A percentile compares a stretch with the other conserved stretches of the same genome.
Evolutionary conservation across 106 monocot genomes (phyloP).

Genomic region (Dendrobium huoshanense): DNA sequence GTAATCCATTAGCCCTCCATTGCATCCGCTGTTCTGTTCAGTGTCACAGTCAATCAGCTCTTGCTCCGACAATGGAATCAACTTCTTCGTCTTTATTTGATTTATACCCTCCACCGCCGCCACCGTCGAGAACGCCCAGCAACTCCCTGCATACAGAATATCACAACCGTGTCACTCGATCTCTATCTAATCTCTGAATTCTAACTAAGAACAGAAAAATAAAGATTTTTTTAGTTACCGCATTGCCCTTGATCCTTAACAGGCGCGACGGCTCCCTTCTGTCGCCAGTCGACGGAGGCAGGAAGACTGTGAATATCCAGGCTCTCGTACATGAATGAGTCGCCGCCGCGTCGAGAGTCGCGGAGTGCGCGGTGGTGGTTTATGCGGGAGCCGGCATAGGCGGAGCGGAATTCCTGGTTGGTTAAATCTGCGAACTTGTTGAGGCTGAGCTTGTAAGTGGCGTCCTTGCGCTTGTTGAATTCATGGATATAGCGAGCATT

Average conservation of each 20-base stretch:
- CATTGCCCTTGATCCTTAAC: constrained; percentile 61
- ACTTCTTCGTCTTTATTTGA: constrained; percentile 32
- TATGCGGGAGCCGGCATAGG: constrained; percentile 24
- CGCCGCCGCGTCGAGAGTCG: background rate
- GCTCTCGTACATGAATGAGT: too few species aligned
- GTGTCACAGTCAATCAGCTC: constrained; percentile 63
- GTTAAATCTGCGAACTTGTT: constrained; percentile 54
- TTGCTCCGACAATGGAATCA: constrained; percentile 43
- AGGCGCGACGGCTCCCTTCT: constrained; percentile 44
- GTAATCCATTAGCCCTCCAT: constrained; percentile 35
- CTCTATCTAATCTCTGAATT: background rate
- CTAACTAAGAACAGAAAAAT: background rate
- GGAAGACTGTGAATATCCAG: constrained; percentile 12
- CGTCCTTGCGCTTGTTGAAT: constrained; percentile 30
- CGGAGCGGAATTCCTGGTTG: constrained; percentile 36
- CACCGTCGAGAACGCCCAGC: constrained; percentile 58
- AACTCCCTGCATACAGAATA: constrained; percentile 30
- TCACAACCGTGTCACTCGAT: background rate
- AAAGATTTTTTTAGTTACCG: constrained; percentile 20
- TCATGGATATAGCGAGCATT: constrained; percentile 43
- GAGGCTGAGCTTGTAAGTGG: constrained; percentile 38
- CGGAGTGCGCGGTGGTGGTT: constrained; percentile 18
- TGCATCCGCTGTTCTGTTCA: constrained; percentile 37
- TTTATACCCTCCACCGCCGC: constrained; percentile 54
- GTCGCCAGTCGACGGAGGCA: constrained; percentile 54